Percentiles rank a stretch among this genome's conserved stretches.
Conservation (phyloP, 805 yeast species). For the Soucietia sequanensis region DNA sequence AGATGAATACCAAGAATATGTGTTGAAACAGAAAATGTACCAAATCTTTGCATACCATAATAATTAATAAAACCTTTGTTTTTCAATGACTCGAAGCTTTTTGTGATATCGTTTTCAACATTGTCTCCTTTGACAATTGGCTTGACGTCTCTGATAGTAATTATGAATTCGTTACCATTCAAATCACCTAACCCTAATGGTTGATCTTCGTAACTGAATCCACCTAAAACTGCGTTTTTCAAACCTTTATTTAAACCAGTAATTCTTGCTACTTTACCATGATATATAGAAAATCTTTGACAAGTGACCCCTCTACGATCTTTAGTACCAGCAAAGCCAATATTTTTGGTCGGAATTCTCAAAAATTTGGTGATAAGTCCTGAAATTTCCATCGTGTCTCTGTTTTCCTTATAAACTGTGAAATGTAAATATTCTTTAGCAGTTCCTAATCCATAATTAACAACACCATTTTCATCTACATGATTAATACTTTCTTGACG, state of each 20-base stretch:
- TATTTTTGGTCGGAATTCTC: constrained; percentile 65
- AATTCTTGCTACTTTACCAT: constrained; percentile 71
- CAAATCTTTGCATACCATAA: constrained; percentile 98
- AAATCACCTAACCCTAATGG: constrained; percentile 78
- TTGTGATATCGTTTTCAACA: constrained; percentile 46
- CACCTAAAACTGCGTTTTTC: constrained; percentile 77
- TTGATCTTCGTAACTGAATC: constrained; percentile 63
- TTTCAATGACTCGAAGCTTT: constrained; percentile 56
- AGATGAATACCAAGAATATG: constrained; percentile 79
- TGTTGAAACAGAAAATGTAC: constrained; percentile 91
- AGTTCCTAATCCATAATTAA: constrained; percentile 74
- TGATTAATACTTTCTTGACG: constrained; percentile 38
- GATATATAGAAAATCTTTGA: constrained; percentile 70
- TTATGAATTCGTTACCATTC: constrained; percentile 83
- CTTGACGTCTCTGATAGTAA: constrained; percentile 75
- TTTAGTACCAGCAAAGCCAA: constrained; percentile 92
- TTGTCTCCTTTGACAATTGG: constrained; percentile 27
- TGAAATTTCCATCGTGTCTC: constrained; percentile 96
- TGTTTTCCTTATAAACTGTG: constrained; percentile 86
- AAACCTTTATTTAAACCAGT: constrained; percentile 72
- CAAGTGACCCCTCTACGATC: constrained; percentile 96
- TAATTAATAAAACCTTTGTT: constrained; percentile 85
- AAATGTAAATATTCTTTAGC: constrained; percentile 69
- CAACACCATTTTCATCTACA: constrained; percentile 49
- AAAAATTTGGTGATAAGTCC: constrained; percentile 68